These are phyloP conservation scores for Apiospora arundinis DNA, from an alignment of 2,329 filamentous ascomycete species.

Conservation along the genomic window DNA sequence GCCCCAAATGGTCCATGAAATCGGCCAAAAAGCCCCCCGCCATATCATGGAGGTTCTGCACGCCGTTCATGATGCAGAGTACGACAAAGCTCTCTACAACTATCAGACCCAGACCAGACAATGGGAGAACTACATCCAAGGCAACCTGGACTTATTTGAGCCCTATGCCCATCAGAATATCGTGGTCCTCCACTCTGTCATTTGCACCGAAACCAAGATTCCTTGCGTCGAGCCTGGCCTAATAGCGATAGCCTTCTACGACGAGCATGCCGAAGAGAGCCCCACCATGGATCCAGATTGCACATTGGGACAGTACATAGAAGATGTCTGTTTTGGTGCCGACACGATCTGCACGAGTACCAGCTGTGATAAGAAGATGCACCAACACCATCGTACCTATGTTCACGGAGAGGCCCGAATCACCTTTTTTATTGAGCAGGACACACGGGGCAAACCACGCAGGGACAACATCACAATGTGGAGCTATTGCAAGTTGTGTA, in stretches of 20 bases:
- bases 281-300: constrained; percentile 81
- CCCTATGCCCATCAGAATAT: constrained; percentile 97
- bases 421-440: constrained; percentile 84
- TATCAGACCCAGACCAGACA: constrained; percentile 94
- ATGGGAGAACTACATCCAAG: constrained; percentile 94
- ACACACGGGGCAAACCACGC: constrained; percentile 51
- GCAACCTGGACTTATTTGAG: constrained; percentile 88
- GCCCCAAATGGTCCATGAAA: constrained; percentile 91
- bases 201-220: constrained; percentile 91
- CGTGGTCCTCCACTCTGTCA: constrained; percentile 89
- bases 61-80: constrained; percentile 94
- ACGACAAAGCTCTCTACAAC: constrained; percentile 91
- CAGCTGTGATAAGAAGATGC: constrained; percentile 86
- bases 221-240: constrained; percentile 91
- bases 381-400: constrained; percentile 93
- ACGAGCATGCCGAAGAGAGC: constrained; percentile 75
- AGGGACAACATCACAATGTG: constrained; percentile 88
- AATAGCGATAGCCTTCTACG: constrained; percentile 91
- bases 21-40: constrained; percentile 78
- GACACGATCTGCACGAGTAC: constrained; percentile 81
- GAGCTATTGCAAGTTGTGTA: constrained; percentile 93
- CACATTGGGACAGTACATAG: constrained; percentile 92
- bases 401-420: constrained; percentile 95
- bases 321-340: constrained; percentile 81
- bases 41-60: constrained; percentile 94